Evolutionary conservation across 2,329 filamentous ascomycete genomes (phyloP), one percentile per base, ranked within the genome.

Genomic region (Proliferodiscus dingleyae): DNA sequence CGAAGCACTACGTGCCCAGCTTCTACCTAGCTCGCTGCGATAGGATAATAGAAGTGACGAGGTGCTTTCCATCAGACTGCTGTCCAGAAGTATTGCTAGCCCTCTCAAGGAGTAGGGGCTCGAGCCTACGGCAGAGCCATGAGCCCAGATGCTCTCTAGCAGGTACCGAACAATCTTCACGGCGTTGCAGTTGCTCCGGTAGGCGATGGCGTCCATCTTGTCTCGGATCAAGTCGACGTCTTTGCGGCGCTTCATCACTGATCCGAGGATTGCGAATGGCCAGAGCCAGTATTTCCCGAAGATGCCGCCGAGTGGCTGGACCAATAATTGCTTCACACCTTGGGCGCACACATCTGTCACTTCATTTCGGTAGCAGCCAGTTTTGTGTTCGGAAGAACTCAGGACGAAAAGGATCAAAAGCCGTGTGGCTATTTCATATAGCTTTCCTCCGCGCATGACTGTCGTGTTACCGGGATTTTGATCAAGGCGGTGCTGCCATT

Each of bases 251-350:
- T 22, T 41, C 13, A 29, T 29, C 5, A 41, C 24, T 4, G 38
- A 41, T 10, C 38, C 38, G 30, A 41, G 38, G 13, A 41, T 41
- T 2, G 38, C 38, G 9, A 41, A 28, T 19, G 38, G 38, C 32
- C 23, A 41, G 11, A 41, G n/a, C 23, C 26, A 41, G 24, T 41
- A 41, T 21, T 41, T 41, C 2, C 26, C 38, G 38, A 41, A 41
- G 15, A 30, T 13, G 9, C 23, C n/a, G 16, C 38, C 23, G 23
- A 30, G 38, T 21, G 16, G 16, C n/a, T 41, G 38, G 23, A 30
- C 16, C 24, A n/a, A 29, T 16, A 41, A 15, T 16, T 29, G 23
- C 15, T 41, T 22, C n/a, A 41, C 9, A 18, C 22, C 38, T 26
- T 41, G 10, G 7, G 15, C 9, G 10, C 16, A 9, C 15, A 13